These are phyloP conservation scores for Colletotrichum australisinense DNA, from an alignment of 2,329 filamentous ascomycete species.

Conservation along the genomic window DNA sequence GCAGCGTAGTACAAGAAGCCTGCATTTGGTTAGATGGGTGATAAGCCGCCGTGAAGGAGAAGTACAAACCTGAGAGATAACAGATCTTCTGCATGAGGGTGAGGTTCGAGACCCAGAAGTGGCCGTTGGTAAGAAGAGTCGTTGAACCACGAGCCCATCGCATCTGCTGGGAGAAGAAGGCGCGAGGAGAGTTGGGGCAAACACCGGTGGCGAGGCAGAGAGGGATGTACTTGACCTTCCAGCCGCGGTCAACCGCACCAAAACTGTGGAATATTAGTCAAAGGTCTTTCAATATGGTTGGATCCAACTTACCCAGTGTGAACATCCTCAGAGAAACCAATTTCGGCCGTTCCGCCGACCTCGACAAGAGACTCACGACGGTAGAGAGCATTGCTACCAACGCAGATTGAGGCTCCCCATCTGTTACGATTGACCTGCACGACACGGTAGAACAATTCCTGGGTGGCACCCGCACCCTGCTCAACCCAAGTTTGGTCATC, in stretches of 20 bases:
- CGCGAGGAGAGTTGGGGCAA: slow-evolving; percentile 53
- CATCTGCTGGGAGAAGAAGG: slow-evolving; percentile 57
- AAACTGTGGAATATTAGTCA: slow-evolving; percentile 40
- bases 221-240: slow-evolving; percentile 55
- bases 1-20: slow-evolving; percentile 53
- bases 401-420: slow-evolving; percentile 55
- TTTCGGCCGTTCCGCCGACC: slow-evolving; percentile 54
- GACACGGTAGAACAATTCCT: slow-evolving; percentile 56
- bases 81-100: slow-evolving; percentile 53
- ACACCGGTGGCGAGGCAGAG: slow-evolving; percentile 55
- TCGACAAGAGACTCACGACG: slow-evolving; percentile 51
- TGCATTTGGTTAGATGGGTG: slow-evolving; percentile 8
- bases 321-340: slow-evolving; percentile 57
- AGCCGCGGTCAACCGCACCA: slow-evolving; percentile 53
- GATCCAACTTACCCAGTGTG: slow-evolving; percentile 49
- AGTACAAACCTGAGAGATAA: slow-evolving; percentile 48
- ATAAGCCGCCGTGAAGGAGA: rapidly evolving
- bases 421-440: slow-evolving; percentile 53
- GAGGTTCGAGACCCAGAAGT: slow-evolving; percentile 53
- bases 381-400: slow-evolving; percentile 55
- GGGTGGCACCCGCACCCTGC: slow-evolving; percentile 54
- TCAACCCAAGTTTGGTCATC: slow-evolving; percentile 55
- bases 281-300: too few relatives aligned
- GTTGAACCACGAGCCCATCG: slow-evolving; percentile 54
- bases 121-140: slow-evolving; percentile 52